Evolutionary conservation across 352 stramenopile species (phyloP), one percentile per base, ranked within the genome.

Genomic region (Phytopythium vexans): DNA sequence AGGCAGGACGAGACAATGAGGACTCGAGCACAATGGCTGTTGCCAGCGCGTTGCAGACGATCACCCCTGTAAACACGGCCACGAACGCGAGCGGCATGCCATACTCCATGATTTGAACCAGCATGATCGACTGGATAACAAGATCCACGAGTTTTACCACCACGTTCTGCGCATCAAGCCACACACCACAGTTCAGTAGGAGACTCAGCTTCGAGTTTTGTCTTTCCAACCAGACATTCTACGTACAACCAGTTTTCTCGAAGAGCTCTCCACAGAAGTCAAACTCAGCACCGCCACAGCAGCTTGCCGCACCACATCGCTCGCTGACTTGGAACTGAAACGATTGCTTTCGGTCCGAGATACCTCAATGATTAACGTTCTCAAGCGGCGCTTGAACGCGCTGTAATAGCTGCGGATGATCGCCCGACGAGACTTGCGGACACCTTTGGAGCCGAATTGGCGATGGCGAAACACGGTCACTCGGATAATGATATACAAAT

Each of bases 51-150:
- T 56, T 57, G 36, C 32, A 7, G 5, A 41, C 27, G 8, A 59
- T 57, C 16, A 58, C 12, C 38, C 8, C 16, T 14, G 27, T 12
- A 15, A 56, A 16, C 3, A 15, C 10, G 21, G 36, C 38, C 12
- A 58, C 37, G 5, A 66, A 12, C n/a, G 34, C 41, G 11, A 51
- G 37, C 0, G 59, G 59, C 0, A 58, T 36, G 1, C 59, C 54
- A 4, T 41, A 21, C 21, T 58, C 54, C 16, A 66, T 49, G 8
- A 62, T 27, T 40, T 62, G 32, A 8, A 62, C 15, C 6, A 66
- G 47, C 15, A 53, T n/a, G 1, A 43, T 27, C 16, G 32, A 31
- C 44, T 62, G 54, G 8, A 58, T 47, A 6, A 8, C 33, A n/a
- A 66, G 27, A 7, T 53, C 43, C 8, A 43, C 34, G 0, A 41